These are phyloP conservation scores for Gnomoniopsis smithogilvyi DNA, from an alignment of 2,329 filamentous ascomycete genomes.

Conservation along the genomic window DNA sequence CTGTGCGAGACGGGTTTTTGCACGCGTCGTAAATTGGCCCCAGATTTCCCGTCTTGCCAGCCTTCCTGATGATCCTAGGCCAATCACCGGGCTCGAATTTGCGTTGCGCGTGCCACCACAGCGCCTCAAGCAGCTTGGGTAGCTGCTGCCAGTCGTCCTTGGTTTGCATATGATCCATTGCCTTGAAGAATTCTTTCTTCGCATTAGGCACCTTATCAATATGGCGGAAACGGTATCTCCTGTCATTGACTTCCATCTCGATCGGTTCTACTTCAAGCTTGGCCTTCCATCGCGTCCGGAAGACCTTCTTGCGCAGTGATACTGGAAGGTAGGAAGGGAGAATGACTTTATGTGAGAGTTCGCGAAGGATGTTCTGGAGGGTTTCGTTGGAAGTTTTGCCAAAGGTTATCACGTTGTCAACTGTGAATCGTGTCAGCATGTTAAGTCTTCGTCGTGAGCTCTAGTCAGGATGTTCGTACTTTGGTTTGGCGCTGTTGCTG, in stretches of 20 bases:
- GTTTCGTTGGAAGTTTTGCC: conserved; percentile 47
- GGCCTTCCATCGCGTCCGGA: conserved; percentile 41
- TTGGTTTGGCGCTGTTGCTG: conserved; percentile 21
- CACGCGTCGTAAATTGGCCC: conserved; percentile 48
- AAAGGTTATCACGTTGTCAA: conserved; percentile 40
- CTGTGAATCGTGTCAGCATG: conserved; percentile 14
- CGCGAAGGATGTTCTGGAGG: conserved; percentile 50
- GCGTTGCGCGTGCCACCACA: conserved; percentile 39
- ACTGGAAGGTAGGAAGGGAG: conserved; percentile 57
- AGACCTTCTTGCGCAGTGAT: conserved; percentile 52
- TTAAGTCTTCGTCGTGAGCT: not conserved
- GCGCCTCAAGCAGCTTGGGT: conserved; percentile 47
- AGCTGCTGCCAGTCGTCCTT: conserved; percentile 51
- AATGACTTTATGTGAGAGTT: conserved; percentile 57
- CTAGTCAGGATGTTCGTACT: conserved; percentile 7
- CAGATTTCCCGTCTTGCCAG: conserved; percentile 38
- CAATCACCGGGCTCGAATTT: conserved; percentile 33
- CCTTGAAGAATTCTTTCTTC: conserved; percentile 33
- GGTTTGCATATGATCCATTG: conserved; percentile 44
- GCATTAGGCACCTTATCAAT: conserved; percentile 45
- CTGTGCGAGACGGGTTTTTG: conserved; percentile 43
- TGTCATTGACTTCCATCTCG: conserved; percentile 55
- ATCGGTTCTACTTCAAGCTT: conserved; percentile 53
- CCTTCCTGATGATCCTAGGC: conserved; percentile 38
- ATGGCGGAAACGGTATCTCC: conserved; percentile 49